Evolutionary conservation across 768 basidiomycete genomes (phyloP), one percentile per base, ranked within the genome.

Genomic region (Psilocybe cyanescens): DNA sequence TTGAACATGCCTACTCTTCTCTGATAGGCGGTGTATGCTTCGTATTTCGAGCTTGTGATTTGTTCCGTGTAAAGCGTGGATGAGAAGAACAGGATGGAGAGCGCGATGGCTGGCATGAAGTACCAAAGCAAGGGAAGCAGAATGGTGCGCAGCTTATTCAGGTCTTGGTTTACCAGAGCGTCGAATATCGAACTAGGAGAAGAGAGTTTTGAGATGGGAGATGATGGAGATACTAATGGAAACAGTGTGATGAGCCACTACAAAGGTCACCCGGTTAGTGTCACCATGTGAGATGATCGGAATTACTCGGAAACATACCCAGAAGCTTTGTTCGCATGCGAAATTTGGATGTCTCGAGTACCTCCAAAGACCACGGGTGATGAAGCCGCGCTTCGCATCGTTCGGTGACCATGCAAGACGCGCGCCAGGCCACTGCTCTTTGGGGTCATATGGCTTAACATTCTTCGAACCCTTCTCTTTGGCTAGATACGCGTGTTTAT

Each of bases 301-400:
- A 16, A 24, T 12, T 8, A 14, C 41, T 14, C 14, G n/a, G 14
- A 57, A 14, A 77, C 86, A 46, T 64, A 91, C 90, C 90, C 90
- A 96, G 75, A 96, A 94, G 14, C 77, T 73, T 73, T 96, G 95
- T 72, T 99, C 97, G 72, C 92, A 95, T 1, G 89, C 76, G 71
- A 94, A 96, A 74, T 99, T 99, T 35, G 97, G 95, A 74, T 99
- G 97, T 14, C 97, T 80, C 2, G 86, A 87, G 81, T 88, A 97
- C 1, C 86, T 83, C 92, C 92, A 99, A 6, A 98, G 73, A 3
- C 96, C 96, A 17, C 83, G 80, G 0, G 94, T 94, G 28, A 89
- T 76, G 72, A 98, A 98, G 0, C 97, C 97, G 11, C 95, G 81
- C 62, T 87, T 78, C 1, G 81, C 84, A 72, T 94, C 91, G 17